A percentile compares a stretch with the other conserved stretches of the same genome.
Conservation (phyloP, 2,329 filamentous ascomycete species). For the Claviceps purpurea region DNA sequence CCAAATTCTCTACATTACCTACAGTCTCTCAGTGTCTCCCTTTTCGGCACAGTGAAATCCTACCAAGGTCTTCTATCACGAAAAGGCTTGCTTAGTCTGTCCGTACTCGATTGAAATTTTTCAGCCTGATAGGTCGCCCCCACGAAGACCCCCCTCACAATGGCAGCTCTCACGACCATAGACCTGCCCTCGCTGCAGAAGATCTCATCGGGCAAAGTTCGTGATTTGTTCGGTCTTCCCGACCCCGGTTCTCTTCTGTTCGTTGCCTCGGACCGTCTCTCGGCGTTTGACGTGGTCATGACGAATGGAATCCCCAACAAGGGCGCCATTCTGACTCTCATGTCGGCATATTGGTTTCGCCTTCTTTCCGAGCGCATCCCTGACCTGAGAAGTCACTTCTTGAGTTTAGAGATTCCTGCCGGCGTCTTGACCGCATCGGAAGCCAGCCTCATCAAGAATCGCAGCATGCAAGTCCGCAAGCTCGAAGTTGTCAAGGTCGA, state of each 20-base stretch:
- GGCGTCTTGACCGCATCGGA: constrained; percentile 18
- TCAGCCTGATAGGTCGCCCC: too few relatives aligned
- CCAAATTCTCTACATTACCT: too few relatives aligned
- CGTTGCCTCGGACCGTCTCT: constrained; percentile 79
- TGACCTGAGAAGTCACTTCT: constrained; percentile 37
- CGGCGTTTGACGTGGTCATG: constrained; percentile 88
- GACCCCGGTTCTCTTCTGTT: constrained; percentile 55
- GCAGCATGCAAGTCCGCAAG: constrained; percentile 65
- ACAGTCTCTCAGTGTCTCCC: too few relatives aligned
- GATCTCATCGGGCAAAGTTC: constrained; percentile 50
- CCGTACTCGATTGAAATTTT: too few relatives aligned
- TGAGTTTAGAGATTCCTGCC: constrained; percentile 29
- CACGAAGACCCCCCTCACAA: not conserved
- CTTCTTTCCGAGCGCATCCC: constrained; percentile 32
- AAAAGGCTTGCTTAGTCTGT: too few relatives aligned
- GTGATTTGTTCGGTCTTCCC: constrained; percentile 66
- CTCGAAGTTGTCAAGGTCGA: constrained; percentile 14
- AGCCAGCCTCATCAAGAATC: constrained; percentile 40
- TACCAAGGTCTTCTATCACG: too few relatives aligned
- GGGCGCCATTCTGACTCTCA: constrained; percentile 35
- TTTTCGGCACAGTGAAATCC: too few relatives aligned
- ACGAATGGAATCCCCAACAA: constrained; percentile 49
- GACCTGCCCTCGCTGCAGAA: constrained; percentile 20
- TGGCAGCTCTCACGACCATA: constrained; percentile 15
- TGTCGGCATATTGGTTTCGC: constrained; percentile 39